A percentile compares a stretch with the other conserved stretches of the same genome.
These are phyloP conservation scores for Fraxinus sp. DNA, from an alignment of 305 asterid genomes.

Conservation along the genomic window DNA sequence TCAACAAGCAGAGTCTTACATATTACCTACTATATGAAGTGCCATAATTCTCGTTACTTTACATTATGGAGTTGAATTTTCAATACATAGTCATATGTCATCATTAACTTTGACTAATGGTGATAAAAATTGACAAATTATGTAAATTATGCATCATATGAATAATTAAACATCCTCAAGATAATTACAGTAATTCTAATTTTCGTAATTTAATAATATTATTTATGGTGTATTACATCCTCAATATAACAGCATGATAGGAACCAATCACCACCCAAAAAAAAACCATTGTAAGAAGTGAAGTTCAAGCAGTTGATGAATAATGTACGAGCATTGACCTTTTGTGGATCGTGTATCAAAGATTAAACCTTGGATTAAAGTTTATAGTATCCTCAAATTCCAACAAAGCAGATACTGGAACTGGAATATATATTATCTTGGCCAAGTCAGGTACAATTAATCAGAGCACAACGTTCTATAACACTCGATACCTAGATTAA, in stretches of 20 bases:
- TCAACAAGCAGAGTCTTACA: neutral
- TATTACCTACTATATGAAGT: neutral
- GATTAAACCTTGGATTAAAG: neutral
- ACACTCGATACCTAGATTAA: neutral
- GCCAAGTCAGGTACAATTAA: neutral
- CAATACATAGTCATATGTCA: neutral
- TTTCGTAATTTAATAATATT: neutral
- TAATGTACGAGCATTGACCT: neutral
- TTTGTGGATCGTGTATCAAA: neutral
- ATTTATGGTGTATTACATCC: neutral
- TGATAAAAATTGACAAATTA: neutral
- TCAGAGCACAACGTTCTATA: neutral
- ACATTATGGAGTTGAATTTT: neutral
- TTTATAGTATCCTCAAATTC: neutral
- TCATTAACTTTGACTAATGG: neutral
- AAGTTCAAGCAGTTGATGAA: neutral
- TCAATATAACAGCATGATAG: neutral
- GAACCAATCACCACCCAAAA: neutral
- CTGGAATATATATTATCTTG: neutral
- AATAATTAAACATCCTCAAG: neutral
- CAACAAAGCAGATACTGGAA: neutral
- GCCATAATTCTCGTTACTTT: neutral
- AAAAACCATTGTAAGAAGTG: neutral
- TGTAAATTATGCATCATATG: neutral
- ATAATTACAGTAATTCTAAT: neutral